Percentiles rank a stretch among this genome's conserved stretches.
These are phyloP conservation scores for Ganoderma resinaceum DNA, from an alignment of 1,284 basidiomycete genomes.

Conservation along the genomic window DNA sequence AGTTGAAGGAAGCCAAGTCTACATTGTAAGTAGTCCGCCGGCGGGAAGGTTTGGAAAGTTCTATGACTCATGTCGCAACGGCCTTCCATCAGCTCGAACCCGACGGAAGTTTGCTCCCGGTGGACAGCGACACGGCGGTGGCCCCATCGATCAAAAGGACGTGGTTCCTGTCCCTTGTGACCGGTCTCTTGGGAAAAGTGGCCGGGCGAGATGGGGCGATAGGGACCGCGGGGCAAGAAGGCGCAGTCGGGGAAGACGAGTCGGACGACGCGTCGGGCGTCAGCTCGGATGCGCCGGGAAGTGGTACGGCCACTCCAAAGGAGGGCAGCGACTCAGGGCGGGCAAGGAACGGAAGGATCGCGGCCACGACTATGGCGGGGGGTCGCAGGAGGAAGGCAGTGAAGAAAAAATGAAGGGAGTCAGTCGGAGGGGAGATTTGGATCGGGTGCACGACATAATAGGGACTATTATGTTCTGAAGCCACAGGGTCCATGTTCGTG, in stretches of 20 bases:
- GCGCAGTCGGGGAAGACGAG: slow-evolving; percentile 34
- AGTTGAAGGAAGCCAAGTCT: slow-evolving; percentile 76
- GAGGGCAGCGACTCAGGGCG: slow-evolving; percentile 29
- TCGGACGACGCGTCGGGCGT: slow-evolving; percentile 45
- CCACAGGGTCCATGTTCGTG: neutral
- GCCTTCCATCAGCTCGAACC: slow-evolving; percentile 41
- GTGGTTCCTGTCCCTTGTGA: slow-evolving; percentile 56
- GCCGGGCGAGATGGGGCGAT: slow-evolving; percentile 34
- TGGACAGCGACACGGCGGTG: slow-evolving; percentile 55
- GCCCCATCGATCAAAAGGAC: slow-evolving; percentile 56
- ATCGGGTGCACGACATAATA: neutral
- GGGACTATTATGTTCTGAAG: neutral
- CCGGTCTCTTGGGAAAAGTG: slow-evolving; percentile 43
- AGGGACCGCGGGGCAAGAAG: slow-evolving; percentile 32
- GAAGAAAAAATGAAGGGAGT: slow-evolving; percentile 39
- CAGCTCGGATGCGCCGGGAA: slow-evolving; percentile 45
- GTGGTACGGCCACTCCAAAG: slow-evolving; percentile 49
- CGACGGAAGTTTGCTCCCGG: slow-evolving; percentile 59
- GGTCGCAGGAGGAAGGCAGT: slow-evolving; percentile 65
- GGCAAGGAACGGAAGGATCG: slow-evolving; percentile 36
- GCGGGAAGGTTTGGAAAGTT: neutral
- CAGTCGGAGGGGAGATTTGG: neutral
- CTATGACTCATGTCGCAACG: slow-evolving; percentile 23
- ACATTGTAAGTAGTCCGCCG: slow-evolving; percentile 60
- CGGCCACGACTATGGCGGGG: slow-evolving; percentile 57